These are phyloP conservation scores for Corynascus novoguineensis DNA, from an alignment of 495 filamentous ascomycete genomes.

Conservation along the genomic window DNA sequence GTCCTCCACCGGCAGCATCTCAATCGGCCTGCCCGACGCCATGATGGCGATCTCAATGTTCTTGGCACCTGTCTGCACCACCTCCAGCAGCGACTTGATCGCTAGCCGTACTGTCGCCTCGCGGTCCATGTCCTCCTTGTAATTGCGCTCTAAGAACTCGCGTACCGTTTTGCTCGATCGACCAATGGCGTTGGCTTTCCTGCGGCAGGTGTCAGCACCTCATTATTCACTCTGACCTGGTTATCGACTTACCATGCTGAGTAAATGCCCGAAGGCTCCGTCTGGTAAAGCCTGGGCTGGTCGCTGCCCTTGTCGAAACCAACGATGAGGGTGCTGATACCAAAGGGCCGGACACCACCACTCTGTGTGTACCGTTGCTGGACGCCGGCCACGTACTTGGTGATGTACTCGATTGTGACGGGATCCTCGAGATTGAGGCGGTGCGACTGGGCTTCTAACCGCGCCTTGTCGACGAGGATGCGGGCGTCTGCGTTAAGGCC, in stretches of 20 bases:
- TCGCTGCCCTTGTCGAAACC: conserved; percentile 91
- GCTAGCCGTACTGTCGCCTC: conserved; percentile 95
- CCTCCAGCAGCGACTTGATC: conserved; percentile 95
- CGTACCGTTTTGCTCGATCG: conserved; percentile 97
- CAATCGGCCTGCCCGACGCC: conserved; percentile 84
- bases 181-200: conserved; percentile 99
- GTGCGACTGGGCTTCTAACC: conserved; percentile 94
- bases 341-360: conserved; percentile 94
- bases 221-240: not conserved
- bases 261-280: conserved; percentile 96
- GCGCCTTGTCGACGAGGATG: conserved; percentile 94
- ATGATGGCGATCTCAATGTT: conserved; percentile 99
- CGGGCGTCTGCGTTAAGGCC: conserved; percentile 95
- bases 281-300: conserved; percentile 87
- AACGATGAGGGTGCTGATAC: conserved; percentile 94
- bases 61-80: conserved; percentile 97
- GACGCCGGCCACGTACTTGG: conserved; percentile 94
- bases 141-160: conserved; percentile 96
- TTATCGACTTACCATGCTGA: conserved; percentile 73
- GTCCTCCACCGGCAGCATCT: conserved; percentile 92
- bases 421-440: conserved; percentile 97
- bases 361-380: conserved; percentile 98
- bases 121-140: conserved; percentile 93
- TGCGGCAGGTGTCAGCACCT: conserved; percentile 30
- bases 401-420: conserved; percentile 97